A percentile compares a stretch with the other conserved stretches of the same genome.
These are phyloP conservation scores for Lentinula lateritia DNA, from an alignment of 768 basidiomycete genomes.

Conservation along the genomic window DNA sequence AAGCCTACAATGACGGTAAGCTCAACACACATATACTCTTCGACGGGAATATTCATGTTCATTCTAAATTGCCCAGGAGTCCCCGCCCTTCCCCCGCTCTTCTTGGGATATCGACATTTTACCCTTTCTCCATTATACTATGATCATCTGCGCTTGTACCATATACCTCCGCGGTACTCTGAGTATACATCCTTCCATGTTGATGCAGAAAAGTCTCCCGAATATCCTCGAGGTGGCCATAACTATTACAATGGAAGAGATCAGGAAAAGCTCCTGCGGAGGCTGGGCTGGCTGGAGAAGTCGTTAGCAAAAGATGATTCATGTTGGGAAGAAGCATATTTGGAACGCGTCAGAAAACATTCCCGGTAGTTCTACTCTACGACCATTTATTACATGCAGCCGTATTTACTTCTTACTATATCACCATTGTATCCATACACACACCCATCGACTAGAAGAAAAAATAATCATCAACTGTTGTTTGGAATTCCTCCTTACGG, in stretches of 20 bases:
- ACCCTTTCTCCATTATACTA: slow-evolving; percentile 44
- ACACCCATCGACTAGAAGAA: too few relatives aligned
- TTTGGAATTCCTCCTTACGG: too few relatives aligned
- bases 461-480: too few relatives aligned
- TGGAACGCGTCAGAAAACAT: slow-evolving; percentile 7
- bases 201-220: slow-evolving; percentile 11
- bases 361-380: not conserved
- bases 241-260: slow-evolving; percentile 58
- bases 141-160: slow-evolving; percentile 40
- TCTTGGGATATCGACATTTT: slow-evolving; percentile 50
- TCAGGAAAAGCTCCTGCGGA: slow-evolving; percentile 36
- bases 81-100: slow-evolving; percentile 47
- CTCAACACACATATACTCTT: not conserved
- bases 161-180: slow-evolving; percentile 36
- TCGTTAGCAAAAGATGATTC: slow-evolving; percentile 22
- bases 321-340: slow-evolving; percentile 43
- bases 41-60: not conserved
- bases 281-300: slow-evolving; percentile 38
- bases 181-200: slow-evolving; percentile 43
- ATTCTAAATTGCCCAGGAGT: slow-evolving; percentile 32
- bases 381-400: not conserved
- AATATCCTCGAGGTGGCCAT: slow-evolving; percentile 52
- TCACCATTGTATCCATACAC: too few relatives aligned
- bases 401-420: too few relatives aligned
- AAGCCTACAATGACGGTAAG: slow-evolving; percentile 53